Evolutionary conservation across 129 eudicot species (phyloP).

Genomic region (Scalesia atractyloides): DNA sequence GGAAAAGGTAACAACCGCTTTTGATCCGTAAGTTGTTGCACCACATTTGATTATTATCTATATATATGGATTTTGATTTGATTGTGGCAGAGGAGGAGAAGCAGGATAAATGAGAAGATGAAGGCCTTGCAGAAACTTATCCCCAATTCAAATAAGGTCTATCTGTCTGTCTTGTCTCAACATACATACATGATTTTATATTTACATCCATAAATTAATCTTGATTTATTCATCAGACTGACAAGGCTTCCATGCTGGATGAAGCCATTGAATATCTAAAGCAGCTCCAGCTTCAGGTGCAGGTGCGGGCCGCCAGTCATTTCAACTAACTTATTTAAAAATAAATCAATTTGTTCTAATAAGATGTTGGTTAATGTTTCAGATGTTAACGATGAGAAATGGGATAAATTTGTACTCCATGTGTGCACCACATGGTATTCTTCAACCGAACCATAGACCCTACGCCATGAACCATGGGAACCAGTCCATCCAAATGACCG

Average conservation of each 20-base stretch:
- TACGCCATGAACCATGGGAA: slow-evolving; percentile 37
- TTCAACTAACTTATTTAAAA: neutral
- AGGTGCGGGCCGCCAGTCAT: slow-evolving; percentile 39
- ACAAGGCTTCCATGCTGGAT: slow-evolving; percentile 95
- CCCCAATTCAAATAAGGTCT: slow-evolving; percentile 90
- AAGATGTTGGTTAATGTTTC: slow-evolving; percentile 2
- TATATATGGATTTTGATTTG: neutral
- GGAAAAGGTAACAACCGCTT: slow-evolving; percentile 62
- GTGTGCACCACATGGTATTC: slow-evolving; percentile 50
- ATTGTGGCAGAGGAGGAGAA: slow-evolving; percentile 80
- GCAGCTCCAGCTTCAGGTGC: slow-evolving; percentile 98
- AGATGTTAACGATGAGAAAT: slow-evolving; percentile 92
- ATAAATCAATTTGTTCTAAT: neutral
- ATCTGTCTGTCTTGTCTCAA: neutral
- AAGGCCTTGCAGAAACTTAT: slow-evolving; percentile 90
- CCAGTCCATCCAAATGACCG: slow-evolving; percentile 24
- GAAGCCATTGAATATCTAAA: slow-evolving; percentile 93
- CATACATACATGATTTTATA: neutral
- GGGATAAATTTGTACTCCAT: slow-evolving; percentile 71
- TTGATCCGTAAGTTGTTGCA: neutral
- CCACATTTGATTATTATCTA: neutral
- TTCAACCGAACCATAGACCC: slow-evolving; percentile 48
- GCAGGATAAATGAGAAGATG: slow-evolving; percentile 95
- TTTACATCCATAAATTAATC: neutral
- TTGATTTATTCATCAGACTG: slow-evolving; percentile 47